Conservation (phyloP, 2,329 filamentous ascomycete species). For the Apiospora malaysiana region DNA sequence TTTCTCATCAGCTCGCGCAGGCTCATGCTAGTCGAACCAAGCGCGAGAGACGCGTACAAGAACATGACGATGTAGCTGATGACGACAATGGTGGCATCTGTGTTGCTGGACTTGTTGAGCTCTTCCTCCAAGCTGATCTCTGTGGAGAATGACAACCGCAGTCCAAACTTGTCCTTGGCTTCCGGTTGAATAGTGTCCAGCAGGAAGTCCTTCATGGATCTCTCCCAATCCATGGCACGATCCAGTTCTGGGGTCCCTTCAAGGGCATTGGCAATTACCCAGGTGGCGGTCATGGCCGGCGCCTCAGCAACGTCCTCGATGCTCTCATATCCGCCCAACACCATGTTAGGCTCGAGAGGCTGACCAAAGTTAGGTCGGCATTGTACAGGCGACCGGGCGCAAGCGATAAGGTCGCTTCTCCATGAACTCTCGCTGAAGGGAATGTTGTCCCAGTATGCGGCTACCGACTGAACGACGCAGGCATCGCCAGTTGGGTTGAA, state of each 20-base stretch:
- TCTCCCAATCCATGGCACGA: conserved; percentile 88
- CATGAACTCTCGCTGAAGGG: conserved; percentile 71
- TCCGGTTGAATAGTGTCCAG: conserved; percentile 83
- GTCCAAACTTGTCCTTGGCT: conserved; percentile 71
- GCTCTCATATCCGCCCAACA: conserved; percentile 80
- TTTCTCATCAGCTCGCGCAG: conserved; percentile 79
- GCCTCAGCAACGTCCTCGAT: conserved; percentile 73
- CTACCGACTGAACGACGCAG: conserved; percentile 93
- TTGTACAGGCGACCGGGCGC: conserved; percentile 78
- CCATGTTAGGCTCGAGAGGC: conserved; percentile 82
- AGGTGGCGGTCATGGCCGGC: conserved; percentile 84
- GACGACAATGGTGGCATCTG: conserved; percentile 93
- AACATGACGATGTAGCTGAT: conserved; percentile 99
- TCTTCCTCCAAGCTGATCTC: conserved; percentile 96
- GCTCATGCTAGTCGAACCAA: conserved; percentile 86
- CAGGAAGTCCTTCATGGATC: conserved; percentile 74
- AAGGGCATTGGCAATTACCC: conserved; percentile 88
- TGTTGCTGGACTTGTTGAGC: conserved; percentile 97
- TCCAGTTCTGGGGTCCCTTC: conserved; percentile 75
- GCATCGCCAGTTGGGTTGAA: conserved; percentile 90
- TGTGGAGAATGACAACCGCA: conserved; percentile 91
- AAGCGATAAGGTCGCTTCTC: conserved; percentile 73
- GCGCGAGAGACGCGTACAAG: conserved; percentile 88
- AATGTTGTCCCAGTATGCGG: conserved; percentile 81
- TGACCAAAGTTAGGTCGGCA: conserved; percentile 91